These are phyloP conservation scores for Anastatica hierochuntica DNA, from an alignment of 345 rosid species.

Conservation along the genomic window DNA sequence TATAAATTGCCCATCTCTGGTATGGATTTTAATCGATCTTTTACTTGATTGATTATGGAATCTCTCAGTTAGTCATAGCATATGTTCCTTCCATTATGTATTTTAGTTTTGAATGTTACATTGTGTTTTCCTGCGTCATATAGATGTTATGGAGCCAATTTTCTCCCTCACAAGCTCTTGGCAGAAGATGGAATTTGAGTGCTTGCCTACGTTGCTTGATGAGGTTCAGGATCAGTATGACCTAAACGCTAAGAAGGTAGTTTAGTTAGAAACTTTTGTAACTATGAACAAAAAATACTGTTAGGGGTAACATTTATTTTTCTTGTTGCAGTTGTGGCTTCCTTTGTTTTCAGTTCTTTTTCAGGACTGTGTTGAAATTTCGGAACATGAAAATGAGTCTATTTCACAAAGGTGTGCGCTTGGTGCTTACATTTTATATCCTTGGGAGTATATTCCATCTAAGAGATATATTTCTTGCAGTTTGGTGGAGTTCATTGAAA, in stretches of 20 bases:
- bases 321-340: slow-evolving; percentile 85
- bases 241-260: slow-evolving; percentile 72
- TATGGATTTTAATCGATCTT: slow-evolving; percentile 19
- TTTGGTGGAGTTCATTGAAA: slow-evolving; percentile 74
- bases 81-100: slow-evolving; percentile 1
- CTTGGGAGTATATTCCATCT: slow-evolving; percentile 13
- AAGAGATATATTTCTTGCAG: slow-evolving; percentile 38
- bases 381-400: slow-evolving; percentile 35
- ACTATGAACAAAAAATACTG: slow-evolving; percentile 10
- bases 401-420: slow-evolving; percentile 50
- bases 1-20: slow-evolving; percentile 64
- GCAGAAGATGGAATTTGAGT: slow-evolving; percentile 80
- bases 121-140: slow-evolving; percentile 2
- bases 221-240: slow-evolving; percentile 80
- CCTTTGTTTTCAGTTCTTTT: slow-evolving; percentile 73
- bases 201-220: slow-evolving; percentile 79
- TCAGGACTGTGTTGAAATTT: slow-evolving; percentile 33
- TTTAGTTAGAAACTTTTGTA: background rate
- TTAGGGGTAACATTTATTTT: slow-evolving; percentile 1
- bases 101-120: background rate
- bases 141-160: slow-evolving; percentile 67
- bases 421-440: slow-evolving; percentile 9
- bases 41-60: background rate
- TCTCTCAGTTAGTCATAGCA: background rate
- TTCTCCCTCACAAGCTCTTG: slow-evolving; percentile 51